Evolutionary conservation across 2,329 filamentous ascomycete species (phyloP).

Genomic region (Cephalotrichum gorgonifer): DNA sequence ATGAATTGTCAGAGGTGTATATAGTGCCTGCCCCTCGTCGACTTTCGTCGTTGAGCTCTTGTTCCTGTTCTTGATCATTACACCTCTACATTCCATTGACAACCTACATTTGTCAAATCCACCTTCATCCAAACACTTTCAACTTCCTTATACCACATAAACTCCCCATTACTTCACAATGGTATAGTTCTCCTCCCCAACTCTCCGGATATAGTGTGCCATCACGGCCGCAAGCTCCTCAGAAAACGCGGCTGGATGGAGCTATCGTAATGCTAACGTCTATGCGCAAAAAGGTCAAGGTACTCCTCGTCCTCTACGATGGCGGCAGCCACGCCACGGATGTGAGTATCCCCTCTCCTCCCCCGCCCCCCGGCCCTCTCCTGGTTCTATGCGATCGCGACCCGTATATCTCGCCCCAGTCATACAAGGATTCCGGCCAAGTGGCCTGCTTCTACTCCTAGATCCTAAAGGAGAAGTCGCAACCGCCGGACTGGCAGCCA

Average conservation of each 20-base stretch:
- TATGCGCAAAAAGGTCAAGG: constrained; percentile 61
- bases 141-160: background rate
- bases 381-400: background rate
- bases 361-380: background rate
- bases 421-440: too few species aligned
- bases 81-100: background rate
- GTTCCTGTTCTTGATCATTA: background rate
- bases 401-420: background rate
- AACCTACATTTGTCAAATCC: background rate
- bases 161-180: background rate
- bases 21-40: background rate
- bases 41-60: too few species aligned
- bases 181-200: background rate
- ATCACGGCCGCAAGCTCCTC: too few species aligned
- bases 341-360: constrained; percentile 35
- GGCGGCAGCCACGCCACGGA: constrained; percentile 80
- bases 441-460: too few species aligned
- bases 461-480: too few species aligned
- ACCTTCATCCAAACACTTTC: background rate
- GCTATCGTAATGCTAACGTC: background rate
- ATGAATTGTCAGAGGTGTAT: too few species aligned
- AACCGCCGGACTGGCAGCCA: too few species aligned
- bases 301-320: constrained; percentile 90
- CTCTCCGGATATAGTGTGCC: background rate
- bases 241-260: background rate